Evolutionary conservation across 352 stramenopile genomes (phyloP).

Genomic region (Phytophthora multivora): DNA sequence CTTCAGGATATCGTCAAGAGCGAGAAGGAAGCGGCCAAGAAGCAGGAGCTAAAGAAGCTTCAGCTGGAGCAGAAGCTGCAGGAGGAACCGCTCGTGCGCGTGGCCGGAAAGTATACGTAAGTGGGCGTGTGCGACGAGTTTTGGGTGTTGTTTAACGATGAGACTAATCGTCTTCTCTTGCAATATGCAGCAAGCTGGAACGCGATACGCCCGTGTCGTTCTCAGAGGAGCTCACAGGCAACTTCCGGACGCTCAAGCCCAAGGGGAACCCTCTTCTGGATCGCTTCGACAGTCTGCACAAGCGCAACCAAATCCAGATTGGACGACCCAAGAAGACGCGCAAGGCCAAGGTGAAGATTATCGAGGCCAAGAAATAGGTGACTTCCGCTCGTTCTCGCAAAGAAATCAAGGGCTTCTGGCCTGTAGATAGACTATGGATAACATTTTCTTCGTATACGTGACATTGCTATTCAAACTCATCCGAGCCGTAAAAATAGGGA

Average conservation of each 20-base stretch:
- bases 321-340: constrained; percentile 61
- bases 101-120: constrained; percentile 79
- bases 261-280: constrained; percentile 84
- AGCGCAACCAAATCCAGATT: constrained; percentile 86
- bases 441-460: constrained; percentile 19
- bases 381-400: neutral
- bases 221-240: constrained; percentile 81
- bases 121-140: constrained; percentile 12
- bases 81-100: constrained; percentile 70
- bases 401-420: constrained; percentile 11
- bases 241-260: constrained; percentile 75
- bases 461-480: neutral
- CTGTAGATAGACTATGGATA: constrained; percentile 36
- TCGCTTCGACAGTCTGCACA: constrained; percentile 87
- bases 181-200: constrained; percentile 67
- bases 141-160: neutral
- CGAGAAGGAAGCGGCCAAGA: constrained; percentile 68
- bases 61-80: constrained; percentile 78
- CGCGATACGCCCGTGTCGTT: constrained; percentile 75
- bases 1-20: constrained; percentile 67
- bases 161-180: neutral
- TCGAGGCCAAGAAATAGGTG: constrained; percentile 78
- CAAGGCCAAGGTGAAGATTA: constrained; percentile 83
- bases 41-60: constrained; percentile 79
- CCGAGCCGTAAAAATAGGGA: constrained; percentile 28